These are phyloP conservation scores for Sarcomyxa edulis DNA, from an alignment of 768 basidiomycete genomes.

Conservation along the genomic window DNA sequence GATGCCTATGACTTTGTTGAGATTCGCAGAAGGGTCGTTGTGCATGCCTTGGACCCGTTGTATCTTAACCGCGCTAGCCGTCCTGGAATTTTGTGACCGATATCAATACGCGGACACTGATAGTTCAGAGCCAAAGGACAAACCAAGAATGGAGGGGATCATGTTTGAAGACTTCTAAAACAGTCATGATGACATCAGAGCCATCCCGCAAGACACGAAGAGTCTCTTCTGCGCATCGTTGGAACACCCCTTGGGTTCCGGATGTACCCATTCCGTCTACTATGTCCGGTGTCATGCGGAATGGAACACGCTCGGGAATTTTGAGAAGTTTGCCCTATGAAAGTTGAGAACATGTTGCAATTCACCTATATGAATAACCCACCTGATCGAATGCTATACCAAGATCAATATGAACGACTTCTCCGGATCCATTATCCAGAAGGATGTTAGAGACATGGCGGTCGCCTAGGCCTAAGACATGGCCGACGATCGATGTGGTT, in stretches of 20 bases:
- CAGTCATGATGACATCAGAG: conserved; percentile 86
- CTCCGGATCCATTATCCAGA: conserved; percentile 75
- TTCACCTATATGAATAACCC: conserved; percentile 10
- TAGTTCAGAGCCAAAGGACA: conserved; percentile 12
- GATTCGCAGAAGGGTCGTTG: conserved; percentile 11
- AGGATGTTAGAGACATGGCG: conserved; percentile 91
- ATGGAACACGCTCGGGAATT: conserved; percentile 87
- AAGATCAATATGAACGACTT: conserved; percentile 92
- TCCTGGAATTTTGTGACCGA: conserved; percentile 45
- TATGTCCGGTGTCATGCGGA: conserved; percentile 91
- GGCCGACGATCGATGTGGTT: conserved; percentile 89
- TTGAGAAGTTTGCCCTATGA: conserved; percentile 73
- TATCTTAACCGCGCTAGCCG: conserved; percentile 71
- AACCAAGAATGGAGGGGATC: conserved; percentile 94
- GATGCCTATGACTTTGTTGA: conserved; percentile 43
- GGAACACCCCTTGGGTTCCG: conserved; percentile 91
- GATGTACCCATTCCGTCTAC: conserved; percentile 91
- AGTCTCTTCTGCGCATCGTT: conserved; percentile 92
- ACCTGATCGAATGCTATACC: conserved; percentile 97
- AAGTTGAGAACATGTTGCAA: conserved; percentile 4
- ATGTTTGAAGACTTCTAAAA: conserved; percentile 94
- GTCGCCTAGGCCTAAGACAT: conserved; percentile 89
- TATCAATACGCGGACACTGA: neutral
- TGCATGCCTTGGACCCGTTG: conserved; percentile 51
- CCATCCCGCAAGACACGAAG: conserved; percentile 83